Base-by-base conservation (phyloP, 2,329 filamentous ascomycete genomes). In the Corynespora cassiicola region DNA sequence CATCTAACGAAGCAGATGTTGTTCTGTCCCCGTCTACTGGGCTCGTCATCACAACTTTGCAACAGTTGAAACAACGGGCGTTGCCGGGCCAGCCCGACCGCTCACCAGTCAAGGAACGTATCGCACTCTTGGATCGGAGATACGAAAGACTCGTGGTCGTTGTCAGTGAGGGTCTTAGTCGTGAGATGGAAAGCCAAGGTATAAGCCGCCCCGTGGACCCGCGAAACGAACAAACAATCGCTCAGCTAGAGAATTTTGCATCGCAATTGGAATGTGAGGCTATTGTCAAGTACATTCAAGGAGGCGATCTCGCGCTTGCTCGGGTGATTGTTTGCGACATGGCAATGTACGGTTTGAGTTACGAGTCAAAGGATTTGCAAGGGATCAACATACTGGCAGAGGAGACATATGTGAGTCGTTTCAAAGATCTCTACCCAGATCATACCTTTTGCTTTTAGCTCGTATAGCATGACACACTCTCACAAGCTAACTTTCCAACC, bases 101-200 rank as follows among this genome's bases (percentile, higher is more conserved):
- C 9, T 58, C 57, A 1, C 47, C 39, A 1, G 39, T 90, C 10
- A 76, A 78, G 23, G 75, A 82, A 33, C 75, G 77, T 2, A 70
- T 92, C 7, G 58, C 68, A 3, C 66, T 61, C 6, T 70, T 85
- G 0, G 75, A 81, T 9, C 37, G 57, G 2, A 76, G 82, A 7
- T 92, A 94, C 56, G 84, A 88, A 47, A 74, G 72, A 4, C 70
- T 95, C 1, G 67, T 87, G 1, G 71, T 95, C 1, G 64, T 95
- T 0, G 75, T 94, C 1, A 84, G 80, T n/a, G 65, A 72, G 41
- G 61, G 61, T 3, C 42, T 66, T 2, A 54, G 52, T 33, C 39
- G 37, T 19, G 59, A 57, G n/a, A 44, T 52, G 38, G 63, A 63
- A 36, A 39, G 45, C 14, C 19, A 47, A 6, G 54, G 52, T 1